Conservation (phyloP, 108 stramenopile genomes). For the Cyclotella kingstonii region DNA sequence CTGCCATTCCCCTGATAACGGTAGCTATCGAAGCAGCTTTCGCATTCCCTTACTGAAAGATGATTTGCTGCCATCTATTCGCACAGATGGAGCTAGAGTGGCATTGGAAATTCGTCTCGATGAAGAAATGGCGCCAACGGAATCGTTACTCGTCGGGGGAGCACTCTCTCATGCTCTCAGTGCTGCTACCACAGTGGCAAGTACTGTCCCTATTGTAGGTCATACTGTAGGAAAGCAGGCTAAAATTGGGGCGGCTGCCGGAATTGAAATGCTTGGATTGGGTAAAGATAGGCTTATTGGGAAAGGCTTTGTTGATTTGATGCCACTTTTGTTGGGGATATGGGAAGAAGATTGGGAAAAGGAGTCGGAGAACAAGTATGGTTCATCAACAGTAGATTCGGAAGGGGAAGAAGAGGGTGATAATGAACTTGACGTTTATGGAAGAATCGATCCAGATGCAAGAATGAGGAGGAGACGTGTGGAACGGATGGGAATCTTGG, state of each 20-base stretch:
- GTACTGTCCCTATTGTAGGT: slow-evolving; percentile 45
- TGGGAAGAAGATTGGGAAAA: slow-evolving; percentile 53
- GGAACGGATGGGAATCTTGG: slow-evolving; percentile 35
- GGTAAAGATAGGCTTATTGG: slow-evolving; percentile 64
- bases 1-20: background rate
- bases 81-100: slow-evolving; percentile 47
- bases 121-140: slow-evolving; percentile 54
- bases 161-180: slow-evolving; percentile 19
- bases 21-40: slow-evolving; percentile 24
- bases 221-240: slow-evolving; percentile 24
- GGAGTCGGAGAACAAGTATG: slow-evolving; percentile 25
- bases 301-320: slow-evolving; percentile 61
- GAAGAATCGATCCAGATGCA: slow-evolving; percentile 6
- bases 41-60: slow-evolving; percentile 65
- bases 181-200: slow-evolving; percentile 50
- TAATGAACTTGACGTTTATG: slow-evolving; percentile 19
- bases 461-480: slow-evolving; percentile 14
- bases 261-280: slow-evolving; percentile 29
- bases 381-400: background rate
- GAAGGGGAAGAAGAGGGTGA: slow-evolving; percentile 8
- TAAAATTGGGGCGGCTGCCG: background rate
- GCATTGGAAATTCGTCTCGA: slow-evolving; percentile 57
- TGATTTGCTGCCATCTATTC: slow-evolving; percentile 43
- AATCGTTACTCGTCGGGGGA: slow-evolving; percentile 34
- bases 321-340: slow-evolving; percentile 57